Base-by-base conservation (phyloP, 1,139 yeast genomes). In the Yamadazyma songkhlaensis region DNA sequence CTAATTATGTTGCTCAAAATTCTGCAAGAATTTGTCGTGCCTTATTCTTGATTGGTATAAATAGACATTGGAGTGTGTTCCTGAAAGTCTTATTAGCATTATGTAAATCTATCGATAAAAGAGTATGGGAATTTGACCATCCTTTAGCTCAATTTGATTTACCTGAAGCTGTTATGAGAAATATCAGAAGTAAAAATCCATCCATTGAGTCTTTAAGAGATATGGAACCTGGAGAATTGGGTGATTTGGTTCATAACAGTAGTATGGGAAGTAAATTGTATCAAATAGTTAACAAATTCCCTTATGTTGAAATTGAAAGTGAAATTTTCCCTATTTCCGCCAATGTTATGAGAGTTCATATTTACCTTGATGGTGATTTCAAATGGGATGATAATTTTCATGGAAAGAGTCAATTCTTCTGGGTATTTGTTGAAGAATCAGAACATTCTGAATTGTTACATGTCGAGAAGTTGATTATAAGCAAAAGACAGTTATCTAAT, bases 1-100 rank as follows among this genome's bases (percentile, higher is more conserved):
- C 89, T 29, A 85, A 87, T 44, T 94, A 92, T 57, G 95, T 94
- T 41, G 97, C 97, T 1, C 98, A 94, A 54, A 94, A 94, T 51
- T 77, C 97, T 2, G 89, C 92, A 0, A 80, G 99, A 67, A 92
- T 94, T 25, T 79, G 95, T 50, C 75, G 98, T 20, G 97, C 98
- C 0, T 66, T 94, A 35, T 89, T 94, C 50, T 64, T 90, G 42
- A 79, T 94, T 45, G 94, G 96, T 28, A 68, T 90, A 32, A 85
- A 87, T 53, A 72, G 97, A 48, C 71, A 94, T 46, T 92, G 97
- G 97, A 97, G 97, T 3, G 60, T 67, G 8, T 80, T 89, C 47
- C 77, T 92, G 48, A 77, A 79, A 43, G 76, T 84, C 23, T 75
- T 89, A 76, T 64, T 90, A 28, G 74, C 85, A 14, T 71, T 90